Evolutionary conservation across 1,284 basidiomycete genomes (phyloP).

Genomic region (Ceratobasidium sp.): DNA sequence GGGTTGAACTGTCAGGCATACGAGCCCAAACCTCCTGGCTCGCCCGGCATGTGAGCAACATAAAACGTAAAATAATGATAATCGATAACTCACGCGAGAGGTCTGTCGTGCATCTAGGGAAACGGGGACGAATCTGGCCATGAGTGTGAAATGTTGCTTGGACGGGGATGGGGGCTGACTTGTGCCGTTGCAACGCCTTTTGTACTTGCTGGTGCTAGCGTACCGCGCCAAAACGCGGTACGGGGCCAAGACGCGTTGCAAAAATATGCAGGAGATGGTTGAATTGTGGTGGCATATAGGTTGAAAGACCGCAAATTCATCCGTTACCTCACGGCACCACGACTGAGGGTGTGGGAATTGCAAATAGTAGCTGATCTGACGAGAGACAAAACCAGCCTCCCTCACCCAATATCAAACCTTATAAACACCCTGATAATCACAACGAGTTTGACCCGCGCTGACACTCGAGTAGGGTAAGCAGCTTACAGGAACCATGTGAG

Average conservation of each 20-base stretch:
- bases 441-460: not conserved
- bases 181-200: not conserved
- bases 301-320: constrained; percentile 6
- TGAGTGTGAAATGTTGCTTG: not conserved
- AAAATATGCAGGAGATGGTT: constrained; percentile 18
- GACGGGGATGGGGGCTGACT: not conserved
- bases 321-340: constrained; percentile 20
- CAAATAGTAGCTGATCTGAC: constrained; percentile 21
- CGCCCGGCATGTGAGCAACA: not conserved
- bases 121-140: constrained; percentile 13
- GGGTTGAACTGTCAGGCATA: constrained; percentile 22
- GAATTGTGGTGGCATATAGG: not conserved
- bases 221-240: not conserved
- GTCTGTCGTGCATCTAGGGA: not conserved
- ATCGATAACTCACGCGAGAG: not conserved
- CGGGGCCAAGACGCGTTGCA: constrained; percentile 23
- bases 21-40: constrained; percentile 42
- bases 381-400: constrained; percentile 38
- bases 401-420: constrained; percentile 33
- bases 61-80: not conserved
- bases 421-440: not conserved
- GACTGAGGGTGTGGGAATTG: constrained; percentile 5
- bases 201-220: not conserved
- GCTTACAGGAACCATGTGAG: not conserved
- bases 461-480: not conserved